phyloP scores from a whole-genome alignment of 2,329 filamentous ascomycete species.

The Colletotrichum lini region DNA sequence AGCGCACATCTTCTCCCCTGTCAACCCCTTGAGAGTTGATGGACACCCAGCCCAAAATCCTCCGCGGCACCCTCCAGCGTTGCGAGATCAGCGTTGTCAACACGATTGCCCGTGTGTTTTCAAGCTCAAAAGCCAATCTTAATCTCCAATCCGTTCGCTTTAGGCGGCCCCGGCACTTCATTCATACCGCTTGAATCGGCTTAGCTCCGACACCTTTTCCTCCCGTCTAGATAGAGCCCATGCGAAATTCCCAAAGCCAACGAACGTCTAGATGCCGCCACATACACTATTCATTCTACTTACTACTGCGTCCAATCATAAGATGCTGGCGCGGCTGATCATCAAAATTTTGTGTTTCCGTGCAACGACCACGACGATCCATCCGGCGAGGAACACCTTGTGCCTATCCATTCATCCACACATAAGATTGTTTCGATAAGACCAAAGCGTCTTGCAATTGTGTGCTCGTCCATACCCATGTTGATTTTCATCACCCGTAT shows the following conservation, averaged over 20 bases:
- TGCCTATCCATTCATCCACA: background rate
- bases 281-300: background rate
- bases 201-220: conserved; percentile 13
- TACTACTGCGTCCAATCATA: background rate
- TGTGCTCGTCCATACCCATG: conserved; percentile 22
- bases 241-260: background rate
- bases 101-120: conserved; percentile 33
- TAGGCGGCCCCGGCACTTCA: conserved; percentile 30
- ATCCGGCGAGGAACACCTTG: conserved; percentile 22
- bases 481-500: conserved; percentile 22
- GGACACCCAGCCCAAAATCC: conserved; percentile 27
- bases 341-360: background rate
- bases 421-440: conserved; percentile 16
- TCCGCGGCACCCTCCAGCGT: conserved; percentile 34
- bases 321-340: background rate
- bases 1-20: background rate
- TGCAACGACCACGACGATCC: background rate
- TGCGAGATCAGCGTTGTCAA: conserved; percentile 40
- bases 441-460: conserved; percentile 6
- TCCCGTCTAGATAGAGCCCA: background rate
- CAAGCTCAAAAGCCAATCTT: conserved; percentile 41
- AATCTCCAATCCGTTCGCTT: conserved; percentile 28
- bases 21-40: conserved; percentile 2
- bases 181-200: conserved; percentile 34
- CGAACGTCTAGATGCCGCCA: conserved; percentile 5